Evolutionary conservation across 495 filamentous ascomycete genomes (phyloP).

Genomic region (Terfezia claveryi): DNA sequence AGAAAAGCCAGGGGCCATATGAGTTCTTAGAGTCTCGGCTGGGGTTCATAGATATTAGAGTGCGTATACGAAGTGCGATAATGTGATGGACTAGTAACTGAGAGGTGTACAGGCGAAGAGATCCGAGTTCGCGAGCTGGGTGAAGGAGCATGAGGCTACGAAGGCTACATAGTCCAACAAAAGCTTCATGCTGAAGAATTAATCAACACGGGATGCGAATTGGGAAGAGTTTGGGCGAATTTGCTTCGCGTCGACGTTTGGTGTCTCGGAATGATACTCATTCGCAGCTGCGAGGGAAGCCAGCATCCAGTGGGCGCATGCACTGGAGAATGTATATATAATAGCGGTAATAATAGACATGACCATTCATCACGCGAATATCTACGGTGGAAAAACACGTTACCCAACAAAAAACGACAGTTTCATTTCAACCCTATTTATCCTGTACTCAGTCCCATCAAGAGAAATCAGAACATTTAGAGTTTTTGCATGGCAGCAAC

Average conservation of each 20-base stretch:
- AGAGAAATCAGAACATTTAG: constrained; percentile 27
- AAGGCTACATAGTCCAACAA: neutral
- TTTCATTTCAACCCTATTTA: neutral
- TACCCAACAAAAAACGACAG: neutral
- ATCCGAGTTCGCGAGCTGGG: constrained; percentile 56
- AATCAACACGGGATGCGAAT: neutral
- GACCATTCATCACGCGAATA: too few species aligned
- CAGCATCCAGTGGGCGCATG: too few species aligned
- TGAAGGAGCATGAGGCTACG: constrained; percentile 22
- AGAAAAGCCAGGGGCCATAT: constrained; percentile 32
- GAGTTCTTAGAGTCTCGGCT: constrained; percentile 34
- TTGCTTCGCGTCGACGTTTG: too few species aligned
- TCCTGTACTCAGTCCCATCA: neutral
- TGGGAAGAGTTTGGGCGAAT: neutral
- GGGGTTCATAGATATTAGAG: constrained; percentile 49
- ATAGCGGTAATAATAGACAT: too few species aligned
- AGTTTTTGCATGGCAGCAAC: constrained; percentile 72
- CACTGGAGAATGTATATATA: too few species aligned
- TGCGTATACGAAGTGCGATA: constrained; percentile 30
- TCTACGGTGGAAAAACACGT: neutral
- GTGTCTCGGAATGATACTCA: too few species aligned
- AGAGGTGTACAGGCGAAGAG: constrained; percentile 39
- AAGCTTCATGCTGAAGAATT: neutral
- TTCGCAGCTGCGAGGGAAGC: too few species aligned
- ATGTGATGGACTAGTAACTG: constrained; percentile 26